Percentiles rank a stretch among this genome's conserved stretches.
Conservation (phyloP, 2,329 filamentous ascomycete species). For the Botrytis byssoidea region DNA sequence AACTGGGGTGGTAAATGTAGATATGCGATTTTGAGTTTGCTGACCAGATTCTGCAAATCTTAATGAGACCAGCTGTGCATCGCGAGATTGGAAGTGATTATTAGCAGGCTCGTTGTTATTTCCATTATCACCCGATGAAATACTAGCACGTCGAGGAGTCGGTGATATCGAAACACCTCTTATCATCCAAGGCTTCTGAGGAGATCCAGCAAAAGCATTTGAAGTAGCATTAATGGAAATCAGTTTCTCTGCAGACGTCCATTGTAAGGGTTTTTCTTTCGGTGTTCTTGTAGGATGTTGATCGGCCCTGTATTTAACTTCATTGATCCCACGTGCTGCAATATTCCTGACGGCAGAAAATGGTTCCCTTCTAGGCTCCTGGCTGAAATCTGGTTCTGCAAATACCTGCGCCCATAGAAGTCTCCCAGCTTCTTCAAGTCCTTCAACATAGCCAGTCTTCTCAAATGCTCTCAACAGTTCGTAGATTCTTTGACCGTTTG, state of each 20-base stretch:
- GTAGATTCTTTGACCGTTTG: constrained; percentile 18
- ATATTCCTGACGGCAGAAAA: background rate
- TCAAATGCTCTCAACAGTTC: constrained; percentile 20
- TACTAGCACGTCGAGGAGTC: constrained; percentile 1
- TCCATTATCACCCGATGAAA: background rate
- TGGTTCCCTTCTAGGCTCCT: background rate
- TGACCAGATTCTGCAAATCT: background rate
- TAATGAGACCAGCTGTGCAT: background rate
- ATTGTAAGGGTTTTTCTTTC: background rate
- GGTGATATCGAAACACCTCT: background rate
- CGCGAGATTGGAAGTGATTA: background rate
- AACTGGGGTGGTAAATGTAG: background rate
- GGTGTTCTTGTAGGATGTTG: background rate
- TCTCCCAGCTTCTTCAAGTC: constrained; percentile 24
- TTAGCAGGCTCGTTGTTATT: background rate
- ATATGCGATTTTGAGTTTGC: background rate
- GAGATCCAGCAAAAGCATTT: background rate
- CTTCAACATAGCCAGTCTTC: constrained; percentile 2
- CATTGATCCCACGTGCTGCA: background rate
- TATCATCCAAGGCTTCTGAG: constrained; percentile 3
- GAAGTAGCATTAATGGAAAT: background rate
- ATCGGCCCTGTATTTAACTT: background rate
- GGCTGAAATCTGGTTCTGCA: background rate
- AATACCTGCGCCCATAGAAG: constrained; percentile 22
- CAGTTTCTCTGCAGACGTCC: background rate